These are phyloP conservation scores for Yamadazyma kitorensis DNA, from an alignment of 805 yeast genomes.

Conservation along the genomic window DNA sequence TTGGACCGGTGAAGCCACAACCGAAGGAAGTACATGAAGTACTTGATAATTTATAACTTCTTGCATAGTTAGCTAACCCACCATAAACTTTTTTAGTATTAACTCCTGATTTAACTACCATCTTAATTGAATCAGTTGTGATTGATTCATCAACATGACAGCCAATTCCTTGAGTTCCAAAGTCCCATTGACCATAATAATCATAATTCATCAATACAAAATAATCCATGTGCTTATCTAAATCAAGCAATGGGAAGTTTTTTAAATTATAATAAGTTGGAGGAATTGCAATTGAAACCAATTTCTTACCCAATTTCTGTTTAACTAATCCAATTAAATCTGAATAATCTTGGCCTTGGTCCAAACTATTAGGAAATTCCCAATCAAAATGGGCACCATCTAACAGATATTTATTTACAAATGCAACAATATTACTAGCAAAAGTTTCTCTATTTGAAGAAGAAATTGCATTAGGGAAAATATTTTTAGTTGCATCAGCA, in stretches of 20 bases:
- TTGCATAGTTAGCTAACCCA: constrained; percentile 21
- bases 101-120: constrained; percentile 19
- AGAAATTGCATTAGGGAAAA: constrained; percentile 13
- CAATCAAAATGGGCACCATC: constrained; percentile 22
- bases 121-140: constrained; percentile 10
- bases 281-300: constrained; percentile 18
- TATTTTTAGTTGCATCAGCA: constrained; percentile 10
- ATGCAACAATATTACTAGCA: constrained; percentile 14
- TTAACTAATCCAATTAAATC: constrained; percentile 14
- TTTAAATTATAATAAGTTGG: constrained; percentile 16
- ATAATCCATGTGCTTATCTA: constrained; percentile 16
- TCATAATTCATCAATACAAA: constrained; percentile 19
- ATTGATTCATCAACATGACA: constrained; percentile 16
- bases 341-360: constrained; percentile 14
- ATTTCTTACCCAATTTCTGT: constrained; percentile 9
- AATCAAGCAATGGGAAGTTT: constrained; percentile 14
- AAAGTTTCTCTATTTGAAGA: constrained; percentile 11
- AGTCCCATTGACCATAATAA: constrained; percentile 15
- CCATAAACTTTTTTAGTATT: constrained; percentile 17
- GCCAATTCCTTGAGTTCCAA: constrained; percentile 4
- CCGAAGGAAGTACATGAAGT: constrained; percentile 12
- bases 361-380: constrained; percentile 17
- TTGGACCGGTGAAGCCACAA: constrained; percentile 14
- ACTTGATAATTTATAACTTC: constrained; percentile 10
- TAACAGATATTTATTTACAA: constrained; percentile 12